These are phyloP conservation scores for Sphaerosporella brunnea DNA, from an alignment of 495 filamentous ascomycete species.

Conservation along the genomic window DNA sequence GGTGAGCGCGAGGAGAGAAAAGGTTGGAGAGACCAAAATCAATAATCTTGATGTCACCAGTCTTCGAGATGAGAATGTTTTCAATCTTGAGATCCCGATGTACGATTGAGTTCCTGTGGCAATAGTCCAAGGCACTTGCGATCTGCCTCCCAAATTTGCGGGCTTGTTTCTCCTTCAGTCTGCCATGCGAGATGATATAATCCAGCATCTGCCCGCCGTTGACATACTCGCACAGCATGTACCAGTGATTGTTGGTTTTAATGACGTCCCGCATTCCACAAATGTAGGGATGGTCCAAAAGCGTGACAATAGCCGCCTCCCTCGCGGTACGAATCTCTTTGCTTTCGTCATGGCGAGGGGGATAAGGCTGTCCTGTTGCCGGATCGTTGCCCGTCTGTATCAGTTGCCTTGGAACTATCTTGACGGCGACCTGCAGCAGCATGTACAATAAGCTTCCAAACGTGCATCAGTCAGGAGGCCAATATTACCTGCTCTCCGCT, in stretches of 20 bases:
- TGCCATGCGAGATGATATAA: constrained; percentile 97
- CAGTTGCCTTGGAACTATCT: constrained; percentile 76
- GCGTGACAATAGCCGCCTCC: constrained; percentile 90
- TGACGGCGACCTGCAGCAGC: constrained; percentile 63
- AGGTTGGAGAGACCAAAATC: constrained; percentile 97
- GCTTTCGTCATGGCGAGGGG: constrained; percentile 30
- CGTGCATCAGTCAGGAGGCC: background rate
- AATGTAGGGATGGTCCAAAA: constrained; percentile 89
- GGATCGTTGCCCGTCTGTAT: constrained; percentile 25
- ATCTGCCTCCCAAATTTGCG: constrained; percentile 96
- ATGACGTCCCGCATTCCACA: constrained; percentile 93
- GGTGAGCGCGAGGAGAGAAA: constrained; percentile 66
- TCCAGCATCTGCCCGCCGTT: constrained; percentile 99
- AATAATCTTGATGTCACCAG: constrained; percentile 98
- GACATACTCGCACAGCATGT: constrained; percentile 99
- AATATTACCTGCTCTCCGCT: constrained; percentile 57
- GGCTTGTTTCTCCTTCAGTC: constrained; percentile 95
- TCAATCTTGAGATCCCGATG: constrained; percentile 97
- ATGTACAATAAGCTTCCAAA: background rate
- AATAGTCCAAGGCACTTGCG: constrained; percentile 95
- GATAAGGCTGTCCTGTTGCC: constrained; percentile 22
- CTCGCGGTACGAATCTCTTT: constrained; percentile 92
- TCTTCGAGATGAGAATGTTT: constrained; percentile 98
- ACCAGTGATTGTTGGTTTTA: constrained; percentile 95
- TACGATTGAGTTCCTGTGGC: constrained; percentile 96